Percentiles rank a stretch among this genome's conserved stretches.
Evolutionary conservation across 2,329 filamentous ascomycete genomes (phyloP).

Genomic region (Xylaria sp.): DNA sequence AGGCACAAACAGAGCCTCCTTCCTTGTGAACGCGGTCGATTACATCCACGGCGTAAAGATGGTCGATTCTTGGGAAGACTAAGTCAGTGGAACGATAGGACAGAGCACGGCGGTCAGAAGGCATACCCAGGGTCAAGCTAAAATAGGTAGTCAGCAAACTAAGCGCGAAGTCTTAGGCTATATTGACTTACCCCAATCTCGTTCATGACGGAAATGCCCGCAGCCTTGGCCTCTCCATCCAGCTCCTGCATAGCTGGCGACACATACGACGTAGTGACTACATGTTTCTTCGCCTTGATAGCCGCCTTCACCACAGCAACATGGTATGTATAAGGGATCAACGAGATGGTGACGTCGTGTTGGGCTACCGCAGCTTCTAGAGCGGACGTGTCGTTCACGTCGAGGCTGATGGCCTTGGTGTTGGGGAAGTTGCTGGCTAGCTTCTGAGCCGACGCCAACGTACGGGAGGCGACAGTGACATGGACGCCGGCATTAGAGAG

Average conservation of each 20-base stretch:
- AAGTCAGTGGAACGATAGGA: not conserved
- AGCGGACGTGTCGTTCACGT: too few relatives aligned
- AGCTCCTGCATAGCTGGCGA: constrained; percentile 91
- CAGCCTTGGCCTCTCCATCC: constrained; percentile 78
- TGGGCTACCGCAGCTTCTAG: too few relatives aligned
- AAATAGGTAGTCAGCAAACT: not conserved
- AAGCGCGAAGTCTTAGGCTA: not conserved
- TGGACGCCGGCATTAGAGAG: not conserved
- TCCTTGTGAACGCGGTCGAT: constrained; percentile 86
- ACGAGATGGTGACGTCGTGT: constrained; percentile 74
- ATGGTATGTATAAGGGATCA: constrained; percentile 93
- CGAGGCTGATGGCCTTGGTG: not conserved
- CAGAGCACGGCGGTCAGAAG: not conserved
- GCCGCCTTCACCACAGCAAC: constrained; percentile 89
- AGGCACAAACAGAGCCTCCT: constrained; percentile 82
- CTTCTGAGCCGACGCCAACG: not conserved
- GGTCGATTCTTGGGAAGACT: constrained; percentile 72
- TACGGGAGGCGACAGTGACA: not conserved
- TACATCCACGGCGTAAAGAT: constrained; percentile 81
- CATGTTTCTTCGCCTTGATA: constrained; percentile 90
- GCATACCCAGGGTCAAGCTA: not conserved
- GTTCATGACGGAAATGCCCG: constrained; percentile 98
- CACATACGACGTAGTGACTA: constrained; percentile 92
- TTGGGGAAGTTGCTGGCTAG: not conserved
- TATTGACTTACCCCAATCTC: constrained; percentile 65